Conservation (phyloP, 2,329 filamentous ascomycete species). For the Scortechinia acanthostroma region DNA sequence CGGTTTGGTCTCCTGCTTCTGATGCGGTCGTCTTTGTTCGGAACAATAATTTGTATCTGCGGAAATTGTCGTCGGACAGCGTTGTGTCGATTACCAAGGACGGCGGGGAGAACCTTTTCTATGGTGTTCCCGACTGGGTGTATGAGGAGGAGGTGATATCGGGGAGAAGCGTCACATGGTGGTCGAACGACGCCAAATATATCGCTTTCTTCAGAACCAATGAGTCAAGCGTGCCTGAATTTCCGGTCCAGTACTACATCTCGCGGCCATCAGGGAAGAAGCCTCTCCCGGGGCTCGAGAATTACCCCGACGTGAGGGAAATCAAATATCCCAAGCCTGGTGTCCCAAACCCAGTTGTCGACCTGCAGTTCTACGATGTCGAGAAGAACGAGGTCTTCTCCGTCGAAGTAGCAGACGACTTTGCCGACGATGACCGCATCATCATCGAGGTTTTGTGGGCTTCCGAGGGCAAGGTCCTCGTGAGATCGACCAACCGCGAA, state of each 20-base stretch:
- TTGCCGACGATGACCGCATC: conserved; percentile 73
- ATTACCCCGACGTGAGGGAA: conserved; percentile 79
- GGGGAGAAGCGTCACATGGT: conserved; percentile 84
- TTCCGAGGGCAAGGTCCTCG: conserved; percentile 68
- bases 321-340: conserved; percentile 99
- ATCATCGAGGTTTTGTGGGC: conserved; percentile 94
- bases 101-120: conserved; percentile 82
- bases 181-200: conserved; percentile 82
- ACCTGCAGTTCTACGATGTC: conserved; percentile 83
- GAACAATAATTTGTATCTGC: conserved; percentile 83
- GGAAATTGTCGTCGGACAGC: conserved; percentile 41
- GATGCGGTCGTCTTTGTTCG: conserved; percentile 84
- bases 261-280: conserved; percentile 60
- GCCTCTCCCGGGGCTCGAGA: conserved; percentile 60
- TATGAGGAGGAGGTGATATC: conserved; percentile 80
- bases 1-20: conserved; percentile 81
- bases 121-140: conserved; percentile 95
- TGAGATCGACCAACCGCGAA: conserved; percentile 89
- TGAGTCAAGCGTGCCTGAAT: conserved; percentile 84
- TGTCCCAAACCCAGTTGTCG: conserved; percentile 83
- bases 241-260: conserved; percentile 87
- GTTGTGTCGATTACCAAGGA: conserved; percentile 72
- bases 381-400: conserved; percentile 70
- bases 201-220: conserved; percentile 90
- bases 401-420: conserved; percentile 71